Evolutionary conservation across 2,329 filamentous ascomycete genomes (phyloP).

Genomic region (Hypoxylon sp.): DNA sequence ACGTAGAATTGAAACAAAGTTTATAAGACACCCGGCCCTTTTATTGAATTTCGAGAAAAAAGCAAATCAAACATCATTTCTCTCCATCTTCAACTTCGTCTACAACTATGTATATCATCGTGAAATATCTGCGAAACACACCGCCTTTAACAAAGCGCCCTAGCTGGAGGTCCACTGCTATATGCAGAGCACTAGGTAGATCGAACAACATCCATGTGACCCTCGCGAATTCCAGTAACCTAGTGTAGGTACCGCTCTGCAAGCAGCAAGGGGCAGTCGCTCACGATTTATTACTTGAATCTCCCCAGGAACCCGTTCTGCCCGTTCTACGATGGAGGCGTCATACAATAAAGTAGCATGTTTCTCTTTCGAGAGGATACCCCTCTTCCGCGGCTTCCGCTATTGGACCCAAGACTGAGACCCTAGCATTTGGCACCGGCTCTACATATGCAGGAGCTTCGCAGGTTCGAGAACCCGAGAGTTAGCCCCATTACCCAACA

Average conservation of each 20-base stretch:
- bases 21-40: slow-evolving; percentile 19
- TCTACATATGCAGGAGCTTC: slow-evolving; percentile 29
- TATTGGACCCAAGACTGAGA: slow-evolving; percentile 34
- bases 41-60: slow-evolving; percentile 8
- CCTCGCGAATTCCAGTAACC: slow-evolving; percentile 1
- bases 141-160: slow-evolving; percentile 27
- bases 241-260: neutral
- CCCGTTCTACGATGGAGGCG: slow-evolving; percentile 28
- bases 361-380: slow-evolving; percentile 28
- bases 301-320: slow-evolving; percentile 6
- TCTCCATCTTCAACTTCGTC: slow-evolving; percentile 5
- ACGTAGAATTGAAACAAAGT: neutral
- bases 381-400: slow-evolving; percentile 29
- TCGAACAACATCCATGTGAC: slow-evolving; percentile 21
- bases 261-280: neutral
- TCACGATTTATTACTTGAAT: slow-evolving; percentile 4
- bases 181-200: slow-evolving; percentile 26
- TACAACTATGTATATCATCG: slow-evolving; percentile 11
- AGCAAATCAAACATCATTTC: slow-evolving; percentile 19
- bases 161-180: slow-evolving; percentile 16
- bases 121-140: slow-evolving; percentile 33
- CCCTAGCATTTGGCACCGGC: slow-evolving; percentile 34
- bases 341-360: slow-evolving; percentile 28
- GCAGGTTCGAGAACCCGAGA: slow-evolving; percentile 29
- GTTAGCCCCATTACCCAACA: slow-evolving; percentile 29